phyloP scores from a whole-genome alignment of 352 stramenopile genomes.

The Blastocystis sp. region DNA sequence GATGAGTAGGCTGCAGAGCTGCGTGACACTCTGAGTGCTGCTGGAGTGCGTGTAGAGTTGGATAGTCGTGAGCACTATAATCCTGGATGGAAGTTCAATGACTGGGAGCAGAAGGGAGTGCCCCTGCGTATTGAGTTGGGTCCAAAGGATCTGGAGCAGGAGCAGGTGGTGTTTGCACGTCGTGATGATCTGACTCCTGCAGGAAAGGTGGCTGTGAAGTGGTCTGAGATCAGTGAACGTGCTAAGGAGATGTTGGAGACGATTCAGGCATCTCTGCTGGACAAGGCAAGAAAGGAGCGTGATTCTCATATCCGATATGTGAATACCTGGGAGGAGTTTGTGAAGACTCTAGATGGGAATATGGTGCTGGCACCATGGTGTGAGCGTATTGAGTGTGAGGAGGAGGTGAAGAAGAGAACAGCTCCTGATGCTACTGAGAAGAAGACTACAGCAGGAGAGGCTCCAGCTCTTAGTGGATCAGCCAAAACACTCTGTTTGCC shows the following conservation, averaged over 20 bases:
- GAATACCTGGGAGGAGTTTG: constrained; percentile 96
- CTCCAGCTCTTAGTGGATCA: constrained; percentile 76
- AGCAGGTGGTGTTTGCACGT: constrained; percentile 87
- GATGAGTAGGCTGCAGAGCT: constrained; percentile 72
- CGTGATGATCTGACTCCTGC: constrained; percentile 80
- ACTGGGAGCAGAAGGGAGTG: constrained; percentile 99
- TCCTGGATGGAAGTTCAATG: constrained; percentile 96
- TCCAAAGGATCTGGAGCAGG: constrained; percentile 89
- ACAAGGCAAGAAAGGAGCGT: constrained; percentile 83
- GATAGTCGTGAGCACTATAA: constrained; percentile 89
- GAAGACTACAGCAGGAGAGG: constrained; percentile 73
- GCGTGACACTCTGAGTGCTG: constrained; percentile 72
- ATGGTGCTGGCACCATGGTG: constrained; percentile 95
- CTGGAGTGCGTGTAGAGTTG: constrained; percentile 86
- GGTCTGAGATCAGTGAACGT: constrained; percentile 50
- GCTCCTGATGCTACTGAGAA: constrained; percentile 76
- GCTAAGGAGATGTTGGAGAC: constrained; percentile 76
- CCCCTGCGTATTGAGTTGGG: constrained; percentile 96
- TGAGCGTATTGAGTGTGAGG: constrained; percentile 82
- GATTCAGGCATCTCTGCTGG: constrained; percentile 92
- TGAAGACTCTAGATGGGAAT: constrained; percentile 91
- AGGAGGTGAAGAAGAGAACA: constrained; percentile 85
- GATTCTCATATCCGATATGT: constrained; percentile 89
- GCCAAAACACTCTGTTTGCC: constrained; percentile 99
- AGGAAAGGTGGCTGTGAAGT: constrained; percentile 71